These are phyloP conservation scores for Paulownia fortunei DNA, from an alignment of 257 asterid species.

Conservation along the genomic window DNA sequence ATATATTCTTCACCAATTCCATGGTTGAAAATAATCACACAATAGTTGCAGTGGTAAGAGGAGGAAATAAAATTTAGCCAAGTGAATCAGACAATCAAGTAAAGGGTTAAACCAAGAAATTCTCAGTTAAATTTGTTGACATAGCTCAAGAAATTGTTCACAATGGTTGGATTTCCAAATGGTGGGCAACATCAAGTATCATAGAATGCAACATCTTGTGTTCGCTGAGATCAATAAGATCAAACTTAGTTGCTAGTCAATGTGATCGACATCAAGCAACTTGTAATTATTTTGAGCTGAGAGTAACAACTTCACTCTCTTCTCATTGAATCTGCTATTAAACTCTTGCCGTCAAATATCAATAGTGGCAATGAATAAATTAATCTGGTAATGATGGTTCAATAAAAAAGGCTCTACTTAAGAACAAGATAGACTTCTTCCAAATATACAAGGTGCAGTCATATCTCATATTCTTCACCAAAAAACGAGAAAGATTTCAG, in stretches of 20 bases:
- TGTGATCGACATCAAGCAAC: background rate
- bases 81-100: background rate
- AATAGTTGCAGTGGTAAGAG: background rate
- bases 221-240: background rate
- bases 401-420: background rate
- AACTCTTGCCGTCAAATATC: background rate
- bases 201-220: background rate
- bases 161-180: conserved; percentile 1
- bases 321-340: background rate
- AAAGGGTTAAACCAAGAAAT: background rate
- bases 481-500: background rate
- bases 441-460: background rate
- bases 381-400: background rate
- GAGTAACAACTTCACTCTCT: background rate
- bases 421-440: background rate
- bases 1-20: background rate
- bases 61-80: background rate
- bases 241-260: background rate
- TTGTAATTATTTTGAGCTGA: background rate
- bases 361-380: background rate
- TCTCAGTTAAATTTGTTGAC: background rate
- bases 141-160: background rate
- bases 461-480: background rate
- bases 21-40: background rate
- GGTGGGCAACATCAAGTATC: background rate